Conservation (phyloP, 129 eudicot genomes). For the Arctium minus region DNA sequence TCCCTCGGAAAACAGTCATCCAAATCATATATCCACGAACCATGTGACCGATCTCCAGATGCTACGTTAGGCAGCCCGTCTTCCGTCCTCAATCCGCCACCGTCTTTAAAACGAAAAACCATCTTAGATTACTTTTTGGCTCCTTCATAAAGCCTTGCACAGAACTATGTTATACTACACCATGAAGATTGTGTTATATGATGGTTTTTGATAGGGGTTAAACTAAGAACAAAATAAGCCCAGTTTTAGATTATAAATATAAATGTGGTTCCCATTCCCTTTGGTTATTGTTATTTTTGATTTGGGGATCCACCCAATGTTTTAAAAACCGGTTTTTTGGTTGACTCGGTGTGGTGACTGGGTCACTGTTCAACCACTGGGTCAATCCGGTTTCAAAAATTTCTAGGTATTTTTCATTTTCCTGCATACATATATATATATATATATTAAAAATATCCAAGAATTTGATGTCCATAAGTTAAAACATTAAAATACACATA, state of each 20-base stretch:
- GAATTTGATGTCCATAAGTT: too few species aligned
- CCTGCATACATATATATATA: too few species aligned
- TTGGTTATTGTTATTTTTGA: neutral
- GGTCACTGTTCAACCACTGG: too few species aligned
- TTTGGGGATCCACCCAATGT: neutral
- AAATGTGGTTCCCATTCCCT: neutral
- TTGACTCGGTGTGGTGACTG: too few species aligned
- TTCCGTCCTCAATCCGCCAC: slow-evolving; percentile 86
- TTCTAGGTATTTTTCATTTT: too few species aligned
- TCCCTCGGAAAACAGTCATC: slow-evolving; percentile 27
- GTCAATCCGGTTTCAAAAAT: too few species aligned
- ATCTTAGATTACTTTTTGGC: slow-evolving; percentile 76
- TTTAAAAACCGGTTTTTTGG: too few species aligned
- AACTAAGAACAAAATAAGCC: slow-evolving; percentile 12
- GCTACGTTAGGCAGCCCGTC: slow-evolving; percentile 64
- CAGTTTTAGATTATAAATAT: neutral
- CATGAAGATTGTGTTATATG: neutral
- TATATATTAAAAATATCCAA: too few species aligned
- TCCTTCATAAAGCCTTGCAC: slow-evolving; percentile 29
- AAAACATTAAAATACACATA: too few species aligned
- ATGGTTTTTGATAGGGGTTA: neutral
- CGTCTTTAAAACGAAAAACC: slow-evolving; percentile 82
- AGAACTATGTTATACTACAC: neutral
- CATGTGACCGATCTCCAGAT: slow-evolving; percentile 57
- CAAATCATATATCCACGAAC: slow-evolving; percentile 25